Conservation (phyloP, 805 yeast species). For the Torulaspora quercuum region DNA sequence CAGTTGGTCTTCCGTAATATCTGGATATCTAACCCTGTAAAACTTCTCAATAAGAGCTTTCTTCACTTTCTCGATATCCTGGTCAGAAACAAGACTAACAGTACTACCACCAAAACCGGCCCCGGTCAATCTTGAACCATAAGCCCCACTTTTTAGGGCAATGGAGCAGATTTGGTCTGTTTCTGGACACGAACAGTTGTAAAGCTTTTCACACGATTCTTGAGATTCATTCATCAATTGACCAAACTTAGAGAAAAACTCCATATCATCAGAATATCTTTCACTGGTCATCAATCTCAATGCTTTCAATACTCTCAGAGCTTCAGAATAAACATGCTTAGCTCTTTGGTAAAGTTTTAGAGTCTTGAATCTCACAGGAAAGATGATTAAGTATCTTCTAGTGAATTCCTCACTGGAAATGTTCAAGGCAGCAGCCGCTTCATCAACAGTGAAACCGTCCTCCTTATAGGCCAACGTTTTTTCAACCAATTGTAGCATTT, state of each 20-base stretch:
- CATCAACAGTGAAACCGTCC: constrained; percentile 49
- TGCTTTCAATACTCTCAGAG: constrained; percentile 54
- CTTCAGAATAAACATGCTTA: constrained; percentile 60
- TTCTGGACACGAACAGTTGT: constrained; percentile 55
- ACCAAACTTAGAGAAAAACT: constrained; percentile 48
- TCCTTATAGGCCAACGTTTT: constrained; percentile 39
- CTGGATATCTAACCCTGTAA: constrained; percentile 49
- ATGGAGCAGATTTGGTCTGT: constrained; percentile 52
- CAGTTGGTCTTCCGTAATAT: constrained; percentile 44
- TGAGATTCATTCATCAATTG: constrained; percentile 58
- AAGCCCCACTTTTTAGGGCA: constrained; percentile 54
- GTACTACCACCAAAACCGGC: constrained; percentile 79
- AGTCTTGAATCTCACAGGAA: constrained; percentile 55
- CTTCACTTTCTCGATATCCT: constrained; percentile 36
- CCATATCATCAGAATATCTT: constrained; percentile 17
- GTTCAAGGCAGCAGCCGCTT: constrained; percentile 46
- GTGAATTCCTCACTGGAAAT: constrained; percentile 43
- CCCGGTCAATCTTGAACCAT: constrained; percentile 70
- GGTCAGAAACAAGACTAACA: constrained; percentile 52
- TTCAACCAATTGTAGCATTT: constrained; percentile 46
- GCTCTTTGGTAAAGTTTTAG: constrained; percentile 57
- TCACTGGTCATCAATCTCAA: constrained; percentile 39
- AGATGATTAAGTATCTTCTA: constrained; percentile 45
- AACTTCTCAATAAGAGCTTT: constrained; percentile 51
- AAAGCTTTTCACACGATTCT: constrained; percentile 45